phyloP scores from a whole-genome alignment of 2,329 filamentous ascomycete species.

The Penicillium sp. region DNA sequence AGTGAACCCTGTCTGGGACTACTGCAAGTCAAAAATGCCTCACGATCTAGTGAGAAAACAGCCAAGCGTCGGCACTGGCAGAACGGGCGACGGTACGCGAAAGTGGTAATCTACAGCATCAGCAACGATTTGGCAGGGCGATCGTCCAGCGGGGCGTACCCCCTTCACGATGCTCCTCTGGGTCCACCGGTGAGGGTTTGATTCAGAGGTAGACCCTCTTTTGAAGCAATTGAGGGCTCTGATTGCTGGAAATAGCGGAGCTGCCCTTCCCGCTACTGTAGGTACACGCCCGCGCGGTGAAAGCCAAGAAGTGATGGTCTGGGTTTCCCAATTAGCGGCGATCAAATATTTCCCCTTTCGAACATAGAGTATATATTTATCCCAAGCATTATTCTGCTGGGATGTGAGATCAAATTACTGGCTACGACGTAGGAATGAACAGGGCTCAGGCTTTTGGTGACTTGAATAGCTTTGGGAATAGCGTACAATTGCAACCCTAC shows the following conservation, averaged over 20 bases:
- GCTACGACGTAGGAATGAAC: not conserved
- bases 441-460: not conserved
- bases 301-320: slow-evolving; percentile 22
- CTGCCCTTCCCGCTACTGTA: slow-evolving; percentile 31
- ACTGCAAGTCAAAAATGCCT: slow-evolving; percentile 31
- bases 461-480: not conserved
- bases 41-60: slow-evolving; percentile 23
- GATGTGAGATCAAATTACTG: not conserved
- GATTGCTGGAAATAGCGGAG: slow-evolving; percentile 20
- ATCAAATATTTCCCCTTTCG: not conserved
- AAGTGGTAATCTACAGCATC: not conserved
- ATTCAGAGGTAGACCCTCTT: slow-evolving; percentile 20
- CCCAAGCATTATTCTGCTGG: not conserved
- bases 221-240: slow-evolving; percentile 12
- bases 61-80: not conserved
- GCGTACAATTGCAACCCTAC: not conserved
- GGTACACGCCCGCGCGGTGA: slow-evolving; percentile 28
- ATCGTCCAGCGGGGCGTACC: slow-evolving; percentile 29
- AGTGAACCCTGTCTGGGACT: slow-evolving; percentile 7
- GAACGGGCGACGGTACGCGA: slow-evolving; percentile 6
- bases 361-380: not conserved
- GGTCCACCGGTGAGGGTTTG: slow-evolving; percentile 26
- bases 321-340: slow-evolving; percentile 5
- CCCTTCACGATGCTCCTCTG: slow-evolving; percentile 22
- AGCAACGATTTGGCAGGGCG: slow-evolving; percentile 30